These are phyloP conservation scores for Hypericum androsaemum DNA, from an alignment of 345 rosid species.

Conservation along the genomic window DNA sequence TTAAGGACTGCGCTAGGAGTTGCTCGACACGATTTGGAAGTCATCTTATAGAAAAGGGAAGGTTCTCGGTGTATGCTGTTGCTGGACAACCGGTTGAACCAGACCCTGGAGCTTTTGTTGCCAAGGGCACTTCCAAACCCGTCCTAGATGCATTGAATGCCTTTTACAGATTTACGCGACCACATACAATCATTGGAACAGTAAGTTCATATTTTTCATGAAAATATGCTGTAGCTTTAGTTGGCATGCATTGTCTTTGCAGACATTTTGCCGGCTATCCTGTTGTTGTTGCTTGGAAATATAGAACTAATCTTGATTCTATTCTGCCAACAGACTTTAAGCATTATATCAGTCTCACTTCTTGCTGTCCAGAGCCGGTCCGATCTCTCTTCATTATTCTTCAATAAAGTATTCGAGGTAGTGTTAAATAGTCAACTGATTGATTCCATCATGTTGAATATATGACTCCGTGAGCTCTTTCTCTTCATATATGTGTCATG, in stretches of 20 bases:
- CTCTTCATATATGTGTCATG: neutral
- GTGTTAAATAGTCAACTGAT: neutral
- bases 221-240: neutral
- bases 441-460: neutral
- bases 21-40: slow-evolving; percentile 12
- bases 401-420: slow-evolving; percentile 74
- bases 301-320: neutral
- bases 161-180: slow-evolving; percentile 87
- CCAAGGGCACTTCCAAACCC: slow-evolving; percentile 27
- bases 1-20: slow-evolving; percentile 20
- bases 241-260: no score
- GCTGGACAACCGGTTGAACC: slow-evolving; percentile 48
- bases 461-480: no score
- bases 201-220: slow-evolving; percentile 39
- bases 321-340: slow-evolving; percentile 48
- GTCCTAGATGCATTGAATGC: slow-evolving; percentile 44
- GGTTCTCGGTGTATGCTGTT: slow-evolving; percentile 41
- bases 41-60: slow-evolving; percentile 18
- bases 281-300: no score
- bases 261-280: no score
- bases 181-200: slow-evolving; percentile 91
- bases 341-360: slow-evolving; percentile 87
- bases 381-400: slow-evolving; percentile 66
- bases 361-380: slow-evolving; percentile 70
- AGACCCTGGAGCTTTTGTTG: slow-evolving; percentile 35